Evolutionary conservation across 108 stramenopile species (phyloP).

Genomic region (Hondaea fermentalgiana): DNA sequence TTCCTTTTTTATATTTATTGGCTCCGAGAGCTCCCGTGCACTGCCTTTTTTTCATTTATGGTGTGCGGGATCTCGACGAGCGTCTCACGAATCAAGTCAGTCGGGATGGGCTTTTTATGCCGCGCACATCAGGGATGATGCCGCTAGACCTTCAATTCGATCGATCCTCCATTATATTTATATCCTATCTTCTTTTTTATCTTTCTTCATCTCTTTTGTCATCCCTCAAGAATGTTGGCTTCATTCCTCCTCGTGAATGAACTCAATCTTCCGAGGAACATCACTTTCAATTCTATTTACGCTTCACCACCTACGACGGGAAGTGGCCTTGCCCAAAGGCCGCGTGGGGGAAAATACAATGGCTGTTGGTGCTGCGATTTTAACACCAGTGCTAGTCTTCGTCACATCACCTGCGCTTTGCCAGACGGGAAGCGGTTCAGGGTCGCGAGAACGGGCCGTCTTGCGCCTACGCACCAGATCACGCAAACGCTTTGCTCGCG

Average conservation of each 20-base stretch:
- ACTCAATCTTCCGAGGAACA: background rate
- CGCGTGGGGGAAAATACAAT: too few species aligned
- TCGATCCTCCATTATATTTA: background rate
- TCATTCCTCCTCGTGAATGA: background rate
- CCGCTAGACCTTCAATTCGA: background rate
- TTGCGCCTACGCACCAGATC: background rate
- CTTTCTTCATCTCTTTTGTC: background rate
- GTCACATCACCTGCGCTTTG: too few species aligned
- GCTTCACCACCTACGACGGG: too few species aligned
- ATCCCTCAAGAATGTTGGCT: background rate
- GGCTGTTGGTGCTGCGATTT: too few species aligned
- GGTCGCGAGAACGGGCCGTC: background rate
- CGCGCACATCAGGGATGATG: background rate
- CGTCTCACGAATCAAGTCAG: too few species aligned
- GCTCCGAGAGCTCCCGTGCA: background rate
- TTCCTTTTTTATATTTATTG: background rate
- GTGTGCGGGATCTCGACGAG: too few species aligned
- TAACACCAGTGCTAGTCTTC: too few species aligned
- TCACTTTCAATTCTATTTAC: too few species aligned
- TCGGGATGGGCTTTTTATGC: background rate
- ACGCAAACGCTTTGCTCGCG: background rate
- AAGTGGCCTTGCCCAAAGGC: too few species aligned
- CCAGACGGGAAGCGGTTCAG: too few species aligned
- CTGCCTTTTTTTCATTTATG: too few species aligned
- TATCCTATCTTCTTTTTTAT: background rate